Evolutionary conservation across 495 filamentous ascomycete species (phyloP).

Genomic region (Podospora appendiculata): DNA sequence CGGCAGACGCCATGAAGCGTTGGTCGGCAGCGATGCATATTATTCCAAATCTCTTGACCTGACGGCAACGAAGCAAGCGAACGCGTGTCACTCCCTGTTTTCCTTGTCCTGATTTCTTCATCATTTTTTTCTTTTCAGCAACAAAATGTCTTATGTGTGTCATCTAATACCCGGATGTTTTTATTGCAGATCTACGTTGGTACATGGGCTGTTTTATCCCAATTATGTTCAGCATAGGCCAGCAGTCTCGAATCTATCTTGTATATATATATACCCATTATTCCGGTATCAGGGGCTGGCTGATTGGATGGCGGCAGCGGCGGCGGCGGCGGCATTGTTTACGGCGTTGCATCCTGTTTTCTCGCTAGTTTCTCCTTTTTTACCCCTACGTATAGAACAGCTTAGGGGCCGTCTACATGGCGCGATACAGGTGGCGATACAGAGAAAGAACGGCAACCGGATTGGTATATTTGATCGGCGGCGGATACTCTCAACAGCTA

Average conservation of each 20-base stretch:
- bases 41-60: background rate
- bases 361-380: no score
- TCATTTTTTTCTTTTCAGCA: background rate
- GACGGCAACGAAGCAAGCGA: background rate
- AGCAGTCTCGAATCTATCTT: background rate
- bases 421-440: no score
- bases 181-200: background rate
- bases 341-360: no score
- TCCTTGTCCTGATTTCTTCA: background rate
- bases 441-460: no score
- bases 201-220: background rate
- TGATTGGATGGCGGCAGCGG: background rate
- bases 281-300: background rate
- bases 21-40: background rate
- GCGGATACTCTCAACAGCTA: no score
- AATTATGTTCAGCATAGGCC: no score
- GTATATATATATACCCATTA: background rate
- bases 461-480: no score
- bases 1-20: background rate
- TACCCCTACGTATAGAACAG: no score
- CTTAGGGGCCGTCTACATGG: no score
- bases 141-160: background rate
- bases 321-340: background rate
- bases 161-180: background rate
- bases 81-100: background rate